Evolutionary conservation across 495 filamentous ascomycete species (phyloP), one percentile per base, ranked within the genome.

Genomic region (Aspergillus nidulans): DNA sequence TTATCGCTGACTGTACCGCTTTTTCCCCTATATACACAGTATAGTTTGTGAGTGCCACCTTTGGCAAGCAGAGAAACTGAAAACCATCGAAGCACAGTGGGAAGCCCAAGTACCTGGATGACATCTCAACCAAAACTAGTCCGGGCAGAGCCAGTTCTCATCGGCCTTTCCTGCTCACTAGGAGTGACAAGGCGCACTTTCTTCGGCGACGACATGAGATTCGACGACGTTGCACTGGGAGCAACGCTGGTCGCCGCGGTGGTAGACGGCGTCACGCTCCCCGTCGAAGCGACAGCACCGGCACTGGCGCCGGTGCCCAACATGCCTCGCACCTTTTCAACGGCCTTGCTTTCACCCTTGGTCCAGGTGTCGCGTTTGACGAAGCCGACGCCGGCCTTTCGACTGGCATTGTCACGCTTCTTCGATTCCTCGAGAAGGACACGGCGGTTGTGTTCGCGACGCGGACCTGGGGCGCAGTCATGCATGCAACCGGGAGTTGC

Each of bases 401-500:
- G 67, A 44, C 65, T 68, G 0, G 60, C 62, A 7, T 69, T 69
- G 45, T 74, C 72, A 15, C 72, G 72, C 16, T 64, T 64, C 53
- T 70, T 72, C 19, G 71, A 67, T 42, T 74, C 72, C 5, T 65
- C 55, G 5, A 61, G 57, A 16, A 73, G 49, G n/a, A 64, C 48
- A 32, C 60, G 57, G 36, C 71, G 74, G 56, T 75, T 69, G 15
- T 64, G 48, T 42, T 81, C 76, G 4, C 84, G 75, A 65, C 81
- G 78, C 4, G 75, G 76, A 0, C 85, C 84, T 2, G 87, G 84
- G 5, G 86, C 75, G 57, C 88, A 91, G 49, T 85, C 84, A 58
- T 90, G 87, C 24, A 84, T 76, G 63, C 88, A 91, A 7, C 86
- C 87, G 39, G 85, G 79, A 20, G 86, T 79, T 15, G 88, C 85